Evolutionary conservation across 805 yeast genomes (phyloP).

Genomic region (Osmozyma mogii): DNA sequence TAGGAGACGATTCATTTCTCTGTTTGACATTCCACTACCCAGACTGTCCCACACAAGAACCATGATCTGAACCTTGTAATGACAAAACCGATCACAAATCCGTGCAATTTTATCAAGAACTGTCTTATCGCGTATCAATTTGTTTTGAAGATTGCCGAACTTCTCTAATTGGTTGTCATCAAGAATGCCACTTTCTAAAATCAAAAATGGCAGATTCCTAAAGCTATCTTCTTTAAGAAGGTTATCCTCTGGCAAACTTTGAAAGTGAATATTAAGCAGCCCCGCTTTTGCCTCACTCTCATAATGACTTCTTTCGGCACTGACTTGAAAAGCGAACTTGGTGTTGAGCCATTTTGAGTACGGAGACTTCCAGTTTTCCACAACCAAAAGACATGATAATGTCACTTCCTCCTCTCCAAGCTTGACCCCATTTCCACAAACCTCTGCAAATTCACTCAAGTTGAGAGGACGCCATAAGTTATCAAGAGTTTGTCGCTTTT

Average conservation of each 20-base stretch:
- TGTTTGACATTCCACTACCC: constrained; percentile 9
- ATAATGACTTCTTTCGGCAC: constrained; percentile 19
- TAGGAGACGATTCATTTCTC: constrained; percentile 13
- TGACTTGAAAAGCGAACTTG: constrained; percentile 33
- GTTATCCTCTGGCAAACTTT: constrained; percentile 34
- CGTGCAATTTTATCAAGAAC: constrained; percentile 28
- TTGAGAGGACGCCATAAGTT: constrained; percentile 44
- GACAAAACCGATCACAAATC: constrained; percentile 26
- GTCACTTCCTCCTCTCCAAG: constrained; percentile 14
- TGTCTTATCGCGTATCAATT: constrained; percentile 29
- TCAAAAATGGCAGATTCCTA: constrained; percentile 31
- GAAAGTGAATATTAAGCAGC: constrained; percentile 24
- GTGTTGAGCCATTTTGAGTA: constrained; percentile 44
- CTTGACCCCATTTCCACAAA: constrained; percentile 21
- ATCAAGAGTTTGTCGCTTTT: constrained; percentile 27
- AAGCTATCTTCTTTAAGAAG: constrained; percentile 31
- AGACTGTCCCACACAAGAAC: constrained; percentile 36
- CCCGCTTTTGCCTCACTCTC: constrained; percentile 17
- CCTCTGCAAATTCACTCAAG: constrained; percentile 24
- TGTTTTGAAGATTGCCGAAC: constrained; percentile 16
- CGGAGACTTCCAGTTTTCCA: constrained; percentile 40
- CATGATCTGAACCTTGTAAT: constrained; percentile 32
- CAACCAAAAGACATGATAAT: constrained; percentile 34
- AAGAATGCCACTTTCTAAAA: constrained; percentile 47
- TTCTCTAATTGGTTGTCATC: constrained; percentile 8